Base-by-base conservation (phyloP, 2,329 filamentous ascomycete genomes). In the Penicillium sp. region DNA sequence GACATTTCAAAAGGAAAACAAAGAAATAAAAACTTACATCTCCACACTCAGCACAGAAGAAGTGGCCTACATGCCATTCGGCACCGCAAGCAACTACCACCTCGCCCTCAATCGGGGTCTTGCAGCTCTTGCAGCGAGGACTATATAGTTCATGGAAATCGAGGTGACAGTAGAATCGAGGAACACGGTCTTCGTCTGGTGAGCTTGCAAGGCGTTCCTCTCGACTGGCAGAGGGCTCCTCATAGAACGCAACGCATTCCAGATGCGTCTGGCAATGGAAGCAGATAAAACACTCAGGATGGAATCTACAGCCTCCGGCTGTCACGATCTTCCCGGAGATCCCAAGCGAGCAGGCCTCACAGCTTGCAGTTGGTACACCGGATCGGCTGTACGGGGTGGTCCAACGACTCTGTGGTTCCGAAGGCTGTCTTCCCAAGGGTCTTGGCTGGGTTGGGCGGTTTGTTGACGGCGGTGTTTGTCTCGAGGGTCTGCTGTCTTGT, bases 21-120 rank as follows among this genome's bases (percentile, higher is more conserved):
- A 7, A 12, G 27, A 18, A 47, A 40, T n/a, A 23, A 7, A 12
- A 53, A 60, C 76, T 56, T 72, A 79, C 77, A 77, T 99, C 93
- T 63, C 94, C 94, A 71, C 94, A 99, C 80, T 99, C 92, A 41
- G 94, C 94, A 70, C 94, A 99, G 82, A 99, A 99, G 78, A 99
- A 99, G 76, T 99, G 94, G 0, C 94, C 94, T 51, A 90, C 89
- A 73, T 99, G 94, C 90, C 91, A 99, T 75, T 96, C 92, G n/a
- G 88, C 85, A 1, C 94, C 94, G 54, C 96, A 90, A 1, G 94
- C 94, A 14, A 97, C 88, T 29, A 97, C 87, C 63, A 97, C 91
- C 75, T 97, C 92, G 41, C 92, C 92, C 64, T 97, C 87, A 67
- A 99, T 99, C 3, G 94, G 93, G 7, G 94, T 99, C 73, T 89